phyloP scores from a whole-genome alignment of 345 rosid genomes.

The Eucalyptus pauciflora region DNA sequence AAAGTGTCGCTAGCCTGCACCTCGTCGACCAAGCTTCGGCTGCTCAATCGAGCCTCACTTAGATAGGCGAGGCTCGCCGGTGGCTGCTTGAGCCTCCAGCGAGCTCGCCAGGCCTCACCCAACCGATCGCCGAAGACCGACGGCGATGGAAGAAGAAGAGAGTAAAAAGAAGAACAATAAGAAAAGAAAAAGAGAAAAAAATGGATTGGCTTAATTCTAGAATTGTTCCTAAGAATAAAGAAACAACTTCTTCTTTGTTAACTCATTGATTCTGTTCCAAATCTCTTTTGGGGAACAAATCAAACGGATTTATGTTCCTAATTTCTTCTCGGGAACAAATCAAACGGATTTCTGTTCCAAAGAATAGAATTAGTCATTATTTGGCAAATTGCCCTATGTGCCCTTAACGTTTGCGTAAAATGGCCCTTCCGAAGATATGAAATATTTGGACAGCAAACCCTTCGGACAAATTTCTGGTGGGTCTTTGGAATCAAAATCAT shows the following conservation, averaged over 20 bases:
- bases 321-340: fast-evolving
- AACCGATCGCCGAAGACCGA: fast-evolving
- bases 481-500: neutral
- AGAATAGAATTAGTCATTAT: too few relatives aligned
- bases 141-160: too few relatives aligned
- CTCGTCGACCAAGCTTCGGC: fast-evolving
- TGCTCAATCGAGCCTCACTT: too few relatives aligned
- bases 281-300: too few relatives aligned
- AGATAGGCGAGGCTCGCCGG: fast-evolving
- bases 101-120: fast-evolving
- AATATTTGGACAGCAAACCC: neutral
- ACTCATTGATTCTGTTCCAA: fast-evolving
- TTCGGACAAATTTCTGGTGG: neutral
- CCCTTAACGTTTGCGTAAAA: neutral
- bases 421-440: too few relatives aligned
- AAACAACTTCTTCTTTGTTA: too few relatives aligned
- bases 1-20: fast-evolving
- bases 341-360: fast-evolving
- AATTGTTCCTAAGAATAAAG: fast-evolving
- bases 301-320: fast-evolving
- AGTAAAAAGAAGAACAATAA: too few relatives aligned
- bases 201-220: fast-evolving
- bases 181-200: too few relatives aligned
- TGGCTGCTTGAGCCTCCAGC: fast-evolving
- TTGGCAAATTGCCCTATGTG: neutral